These are phyloP conservation scores for Chalciporus pseudorubinellus DNA, from an alignment of 768 basidiomycete species.

Conservation along the genomic window DNA sequence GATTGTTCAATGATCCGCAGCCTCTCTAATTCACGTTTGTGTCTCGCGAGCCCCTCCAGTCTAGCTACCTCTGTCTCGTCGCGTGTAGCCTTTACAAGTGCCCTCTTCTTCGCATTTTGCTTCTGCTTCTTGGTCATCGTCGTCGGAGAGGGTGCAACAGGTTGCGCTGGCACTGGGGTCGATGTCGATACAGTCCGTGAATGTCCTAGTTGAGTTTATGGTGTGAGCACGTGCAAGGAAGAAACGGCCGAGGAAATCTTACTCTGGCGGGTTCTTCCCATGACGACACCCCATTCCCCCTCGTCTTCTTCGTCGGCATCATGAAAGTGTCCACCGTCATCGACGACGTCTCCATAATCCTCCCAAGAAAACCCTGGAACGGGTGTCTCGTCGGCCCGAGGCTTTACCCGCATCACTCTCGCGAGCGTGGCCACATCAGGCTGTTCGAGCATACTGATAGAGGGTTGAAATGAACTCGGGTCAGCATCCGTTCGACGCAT, in stretches of 20 bases:
- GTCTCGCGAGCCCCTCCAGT: slow-evolving; percentile 49
- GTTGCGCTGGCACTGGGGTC: slow-evolving; percentile 9
- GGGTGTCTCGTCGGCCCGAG: slow-evolving; percentile 54
- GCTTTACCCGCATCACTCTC: slow-evolving; percentile 67
- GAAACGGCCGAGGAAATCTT: slow-evolving; percentile 4
- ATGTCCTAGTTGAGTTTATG: slow-evolving; percentile 12
- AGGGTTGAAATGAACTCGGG: slow-evolving; percentile 5
- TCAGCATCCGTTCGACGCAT: neutral
- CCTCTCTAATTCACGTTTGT: slow-evolving; percentile 59
- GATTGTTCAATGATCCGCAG: slow-evolving; percentile 48
- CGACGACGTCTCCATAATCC: slow-evolving; percentile 69
- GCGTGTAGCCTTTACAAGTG: slow-evolving; percentile 56
- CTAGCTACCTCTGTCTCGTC: slow-evolving; percentile 53
- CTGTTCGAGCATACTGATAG: slow-evolving; percentile 57
- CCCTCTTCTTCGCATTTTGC: slow-evolving; percentile 60
- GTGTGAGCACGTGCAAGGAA: slow-evolving; percentile 2
- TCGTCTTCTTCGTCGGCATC: slow-evolving; percentile 73
- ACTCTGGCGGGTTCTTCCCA: slow-evolving; percentile 49
- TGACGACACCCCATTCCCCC: slow-evolving; percentile 75
- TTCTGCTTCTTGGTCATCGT: slow-evolving; percentile 65
- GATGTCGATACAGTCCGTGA: slow-evolving; percentile 10
- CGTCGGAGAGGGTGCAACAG: slow-evolving; percentile 38
- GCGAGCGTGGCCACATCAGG: slow-evolving; percentile 53
- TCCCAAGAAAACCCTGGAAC: slow-evolving; percentile 70
- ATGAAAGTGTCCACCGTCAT: slow-evolving; percentile 38